Conservation (phyloP, 2,329 filamentous ascomycete species). For the Aspergillus proliferans region DNA sequence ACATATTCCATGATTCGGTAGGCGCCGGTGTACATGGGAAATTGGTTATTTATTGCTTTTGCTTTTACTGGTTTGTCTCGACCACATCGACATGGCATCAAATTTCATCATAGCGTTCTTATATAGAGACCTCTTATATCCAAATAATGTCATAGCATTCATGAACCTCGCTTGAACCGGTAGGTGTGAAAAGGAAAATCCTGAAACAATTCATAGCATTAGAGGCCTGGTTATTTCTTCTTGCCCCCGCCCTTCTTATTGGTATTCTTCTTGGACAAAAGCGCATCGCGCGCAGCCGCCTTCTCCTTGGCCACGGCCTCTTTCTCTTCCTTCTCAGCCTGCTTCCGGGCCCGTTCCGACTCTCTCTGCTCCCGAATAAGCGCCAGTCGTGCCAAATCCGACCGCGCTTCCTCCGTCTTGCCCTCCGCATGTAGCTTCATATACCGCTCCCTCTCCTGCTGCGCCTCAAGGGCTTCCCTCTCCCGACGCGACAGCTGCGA, state of each 20-base stretch:
- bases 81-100: background rate
- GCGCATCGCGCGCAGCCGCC: slow-evolving; percentile 30
- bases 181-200: background rate
- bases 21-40: slow-evolving; percentile 24
- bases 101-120: background rate
- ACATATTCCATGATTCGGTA: slow-evolving; percentile 3
- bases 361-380: slow-evolving; percentile 81
- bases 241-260: slow-evolving; percentile 25
- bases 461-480: slow-evolving; percentile 75
- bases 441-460: slow-evolving; percentile 82
- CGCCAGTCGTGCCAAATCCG: slow-evolving; percentile 76
- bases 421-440: slow-evolving; percentile 87
- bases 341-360: slow-evolving; percentile 73
- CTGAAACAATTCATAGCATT: background rate
- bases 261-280: slow-evolving; percentile 30
- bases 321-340: slow-evolving; percentile 60
- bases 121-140: background rate
- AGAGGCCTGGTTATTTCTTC: slow-evolving; percentile 10
- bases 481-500: slow-evolving; percentile 61
- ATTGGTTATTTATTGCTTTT: slow-evolving; percentile 3
- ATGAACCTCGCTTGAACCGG: background rate
- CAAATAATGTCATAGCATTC: background rate
- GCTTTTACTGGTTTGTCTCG: background rate
- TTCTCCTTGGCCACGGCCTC: slow-evolving; percentile 35
- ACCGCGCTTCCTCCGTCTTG: slow-evolving; percentile 92